Evolutionary conservation across 176 grass and related monocot genomes (phyloP).

Genomic region (Carex littledalei): DNA sequence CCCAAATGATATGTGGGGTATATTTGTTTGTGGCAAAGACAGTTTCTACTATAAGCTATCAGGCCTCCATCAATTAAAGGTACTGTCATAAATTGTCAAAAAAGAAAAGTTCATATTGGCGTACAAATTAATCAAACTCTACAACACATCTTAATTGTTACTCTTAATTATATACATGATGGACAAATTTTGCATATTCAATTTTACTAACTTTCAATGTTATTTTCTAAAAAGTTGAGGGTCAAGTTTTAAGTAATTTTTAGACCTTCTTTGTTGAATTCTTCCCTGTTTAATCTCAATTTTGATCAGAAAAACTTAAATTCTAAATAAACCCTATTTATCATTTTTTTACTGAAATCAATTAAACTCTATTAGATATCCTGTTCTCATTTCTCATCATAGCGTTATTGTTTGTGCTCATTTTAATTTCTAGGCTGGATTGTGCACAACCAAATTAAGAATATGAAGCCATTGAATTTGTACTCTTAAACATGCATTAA

Average conservation of each 20-base stretch:
- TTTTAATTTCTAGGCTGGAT: background rate
- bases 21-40: background rate
- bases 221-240: background rate
- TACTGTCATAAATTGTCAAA: background rate
- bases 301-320: too few relatives aligned
- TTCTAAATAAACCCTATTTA: too few relatives aligned
- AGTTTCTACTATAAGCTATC: background rate
- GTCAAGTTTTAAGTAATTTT: background rate
- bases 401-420: too few relatives aligned
- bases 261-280: background rate
- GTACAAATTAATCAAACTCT: background rate
- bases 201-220: background rate
- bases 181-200: background rate
- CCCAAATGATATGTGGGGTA: background rate
- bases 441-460: background rate
- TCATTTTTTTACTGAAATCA: too few relatives aligned
- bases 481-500: background rate
- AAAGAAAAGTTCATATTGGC: background rate
- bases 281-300: too few relatives aligned
- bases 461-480: background rate
- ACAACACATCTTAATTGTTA: background rate
- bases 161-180: background rate
- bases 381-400: too few relatives aligned
- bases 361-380: too few relatives aligned
- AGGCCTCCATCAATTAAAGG: background rate